Base-by-base conservation (phyloP, 139 green algal genomes). In the Chara braunii region DNA sequence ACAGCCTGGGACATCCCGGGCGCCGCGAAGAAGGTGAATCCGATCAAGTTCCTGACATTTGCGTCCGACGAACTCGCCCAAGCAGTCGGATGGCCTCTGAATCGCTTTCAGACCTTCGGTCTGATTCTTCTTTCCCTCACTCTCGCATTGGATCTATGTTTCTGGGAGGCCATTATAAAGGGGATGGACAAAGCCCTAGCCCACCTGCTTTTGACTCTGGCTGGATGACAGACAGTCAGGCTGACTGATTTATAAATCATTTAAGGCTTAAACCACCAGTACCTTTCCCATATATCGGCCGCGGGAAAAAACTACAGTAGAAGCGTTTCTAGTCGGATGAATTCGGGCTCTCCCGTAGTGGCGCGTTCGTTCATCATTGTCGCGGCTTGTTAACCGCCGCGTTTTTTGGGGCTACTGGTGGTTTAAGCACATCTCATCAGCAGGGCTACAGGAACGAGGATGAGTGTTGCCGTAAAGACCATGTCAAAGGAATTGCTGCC, bases 51-150 rank as follows among this genome's bases (percentile, higher is more conserved):
- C 8, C n/a, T 66, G 4, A 66, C 57, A 5, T 50, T 34, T 50
- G 12, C 64, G 12, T 36, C 64, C 14, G 43, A 23, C 12, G 64
- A 68, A 3, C 12, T 67, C 9, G 63, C 63, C 29, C 37, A 59
- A 2, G 40, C 68, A 2, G 56, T 51, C 3, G 51, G 65, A 18
- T 77, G 64, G 64, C 62, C 42, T 1, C 51, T 74, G n/a, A 77
- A 79, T 74, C 3, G 62, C 23, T 79, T 58, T n/a, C 68, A 75
- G 30, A 75, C 64, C 5, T 28, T 48, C 6, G 68, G 63, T 14
- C 12, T 77, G 64, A 26, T 77, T 24, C 63, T 77, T 26, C 30
- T 78, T 1, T 77, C 68, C 26, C 14, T 79, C n/a, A 44, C 64
- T 22, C 43, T 77, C 31, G 68, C 68, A 26, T 45, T 53, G 11